These are phyloP conservation scores for Cladosporium sp. DNA, from an alignment of 2,329 filamentous ascomycete species.

Conservation along the genomic window DNA sequence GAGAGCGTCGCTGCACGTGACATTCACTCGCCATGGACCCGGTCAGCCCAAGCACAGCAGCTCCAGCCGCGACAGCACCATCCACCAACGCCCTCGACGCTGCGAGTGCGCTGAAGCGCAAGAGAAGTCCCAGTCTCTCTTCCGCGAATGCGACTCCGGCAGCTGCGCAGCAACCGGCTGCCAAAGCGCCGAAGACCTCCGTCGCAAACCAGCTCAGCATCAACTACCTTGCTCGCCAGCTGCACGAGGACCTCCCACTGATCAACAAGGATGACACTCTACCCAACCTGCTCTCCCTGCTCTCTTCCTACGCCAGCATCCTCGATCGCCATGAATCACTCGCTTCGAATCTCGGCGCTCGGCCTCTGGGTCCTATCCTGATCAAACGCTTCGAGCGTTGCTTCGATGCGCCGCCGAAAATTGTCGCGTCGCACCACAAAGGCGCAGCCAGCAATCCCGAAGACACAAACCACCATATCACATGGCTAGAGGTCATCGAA, in stretches of 20 bases:
- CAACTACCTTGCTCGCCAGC: slow-evolving; percentile 61
- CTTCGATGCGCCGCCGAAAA: slow-evolving; percentile 73
- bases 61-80: neutral
- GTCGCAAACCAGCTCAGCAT: slow-evolving; percentile 56
- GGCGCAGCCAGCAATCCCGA: slow-evolving; percentile 35
- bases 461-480: slow-evolving; percentile 46
- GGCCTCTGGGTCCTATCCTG: slow-evolving; percentile 72
- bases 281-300: slow-evolving; percentile 62
- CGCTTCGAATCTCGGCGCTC: slow-evolving; percentile 76
- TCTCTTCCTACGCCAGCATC: slow-evolving; percentile 78
- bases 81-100: slow-evolving; percentile 13
- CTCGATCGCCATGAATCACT: slow-evolving; percentile 80
- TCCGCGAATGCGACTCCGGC: slow-evolving; percentile 22
- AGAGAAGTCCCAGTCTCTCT: slow-evolving; percentile 34
- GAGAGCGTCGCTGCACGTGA: slow-evolving; percentile 10
- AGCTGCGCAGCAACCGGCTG: slow-evolving; percentile 22
- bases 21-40: slow-evolving; percentile 2
- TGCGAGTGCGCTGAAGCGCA: slow-evolving; percentile 39
- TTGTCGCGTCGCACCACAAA: slow-evolving; percentile 51
- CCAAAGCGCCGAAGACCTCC: slow-evolving; percentile 48
- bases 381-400: slow-evolving; percentile 80
- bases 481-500: slow-evolving; percentile 80
- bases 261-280: slow-evolving; percentile 64
- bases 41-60: neutral
- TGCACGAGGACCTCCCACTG: slow-evolving; percentile 55